Evolutionary conservation across 305 asterid genomes (phyloP), one percentile per base, ranked within the genome.

Genomic region (Plantago coronopus): DNA sequence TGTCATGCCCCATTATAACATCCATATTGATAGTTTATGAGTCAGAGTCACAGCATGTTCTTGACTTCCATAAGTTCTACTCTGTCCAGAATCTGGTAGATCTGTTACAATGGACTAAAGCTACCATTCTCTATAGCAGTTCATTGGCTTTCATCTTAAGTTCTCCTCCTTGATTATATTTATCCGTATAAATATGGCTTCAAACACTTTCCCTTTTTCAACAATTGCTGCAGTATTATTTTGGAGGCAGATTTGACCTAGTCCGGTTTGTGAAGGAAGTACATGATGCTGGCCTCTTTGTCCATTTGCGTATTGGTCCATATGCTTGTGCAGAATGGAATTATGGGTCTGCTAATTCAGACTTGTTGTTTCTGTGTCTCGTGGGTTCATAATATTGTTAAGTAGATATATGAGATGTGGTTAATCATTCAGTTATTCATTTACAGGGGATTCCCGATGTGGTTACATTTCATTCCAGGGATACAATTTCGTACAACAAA

Each of bases 251-350:
- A 73, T 86, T 83, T 54, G 83, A 86, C 69, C 78, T 89, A 3
- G 91, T 86, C 63, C 72, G 70, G 78, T 89, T 89, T 48, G 87
- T 89, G 74, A 86, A 86, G 84, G 74, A 76, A 44, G 94, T 79
- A 55, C 84, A 80, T n/a, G 81, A 73, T 61, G 96, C 96, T 43
- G 95, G 91, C 51, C 81, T 89, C 29, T 86, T 65, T 68, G 82
- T 89, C 60, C 87, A 84, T 78, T 72, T 89, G 69, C 70, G 95
- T 31, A 89, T 84, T 4, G 97, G 95, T 7, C 95, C 95, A 11
- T 89, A 86, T 76, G 96, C 82, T 48, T 89, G 96, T 72, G 96
- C 95, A n/a, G 96, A 89, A 73, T 89, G 97, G 95, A 89, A 86
- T 69, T 89, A 86, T 63, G 97, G 95, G 97, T 86, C 29, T 27